Base-by-base conservation (phyloP, 2,329 filamentous ascomycete species). In the Phialocephala subalpina region DNA sequence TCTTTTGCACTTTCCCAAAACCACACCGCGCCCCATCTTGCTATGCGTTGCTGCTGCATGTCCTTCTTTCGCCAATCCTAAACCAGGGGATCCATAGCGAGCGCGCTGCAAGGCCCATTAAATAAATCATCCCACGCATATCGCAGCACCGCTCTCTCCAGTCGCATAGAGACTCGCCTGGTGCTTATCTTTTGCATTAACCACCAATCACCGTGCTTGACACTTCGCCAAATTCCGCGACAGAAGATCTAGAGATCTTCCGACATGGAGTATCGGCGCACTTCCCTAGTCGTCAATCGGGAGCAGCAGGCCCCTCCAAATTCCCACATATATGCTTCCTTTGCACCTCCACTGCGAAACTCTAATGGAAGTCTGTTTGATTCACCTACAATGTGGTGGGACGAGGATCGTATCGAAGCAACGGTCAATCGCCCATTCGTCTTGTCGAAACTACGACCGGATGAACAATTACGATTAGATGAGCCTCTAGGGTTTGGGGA, bases 381-480 rank as follows among this genome's bases (percentile, higher is more conserved):
- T 57, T 65, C 67, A 9, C 63, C 68, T 45, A 74, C 67, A 58
- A 81, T 88, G 77, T 93, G 90, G 90, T 94, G 90, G 90, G 90
- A 91, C 75, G 82, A 88, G 64, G 85, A 88, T 70, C 85, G 84
- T 67, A 92, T 94, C 75, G 86, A 91, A 73, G 82, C 84, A 62
- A 91, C 89, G 66, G 89, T 93, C 72, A 92, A 89, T 63, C 83
- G 86, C 68, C 82, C 87, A 65, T 93, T 89, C 74, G 86, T 93
- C 68, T 83, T 85, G 59, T 86, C 86, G 47, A 86, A 91, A 65
- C 82, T 94, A 49, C 81, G 86, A 57, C 84, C 87, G 47, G 83
- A 87, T 67, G 90, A 92, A 77, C 82, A 87, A 70, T 82, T 84
- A 63, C 86, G 86, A 62, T 80, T 94, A 56, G 85, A 90, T 73